Percentiles rank a stretch among this genome's conserved stretches.
These are phyloP conservation scores for Leccinum fibrillosum DNA, from an alignment of 768 basidiomycete species.

Conservation along the genomic window DNA sequence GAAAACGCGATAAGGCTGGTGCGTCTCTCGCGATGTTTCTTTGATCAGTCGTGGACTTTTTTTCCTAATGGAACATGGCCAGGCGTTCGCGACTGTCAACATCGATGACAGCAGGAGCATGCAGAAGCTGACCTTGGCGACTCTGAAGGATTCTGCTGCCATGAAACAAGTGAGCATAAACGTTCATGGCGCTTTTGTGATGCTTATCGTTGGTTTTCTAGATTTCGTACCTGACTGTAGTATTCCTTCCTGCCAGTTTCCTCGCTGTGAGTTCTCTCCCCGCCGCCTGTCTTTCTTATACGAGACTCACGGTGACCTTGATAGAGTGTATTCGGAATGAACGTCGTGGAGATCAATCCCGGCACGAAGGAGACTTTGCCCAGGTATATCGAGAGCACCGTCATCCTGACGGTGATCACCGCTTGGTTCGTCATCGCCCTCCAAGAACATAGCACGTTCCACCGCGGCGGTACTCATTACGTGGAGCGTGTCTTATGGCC, in stretches of 20 bases:
- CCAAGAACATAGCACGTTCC: slow-evolving; percentile 33
- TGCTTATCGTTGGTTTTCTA: slow-evolving; percentile 20
- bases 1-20: slow-evolving; percentile 34
- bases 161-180: slow-evolving; percentile 30
- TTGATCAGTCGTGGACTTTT: not conserved
- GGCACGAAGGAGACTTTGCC: slow-evolving; percentile 30
- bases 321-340: slow-evolving; percentile 34
- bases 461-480: slow-evolving; percentile 2
- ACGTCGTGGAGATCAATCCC: slow-evolving; percentile 30
- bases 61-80: not conserved
- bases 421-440: slow-evolving; percentile 57
- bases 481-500: slow-evolving; percentile 23
- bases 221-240: slow-evolving; percentile 58
- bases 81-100: slow-evolving; percentile 62
- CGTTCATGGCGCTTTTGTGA: too few species aligned
- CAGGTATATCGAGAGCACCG: slow-evolving; percentile 40
- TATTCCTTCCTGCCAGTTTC: slow-evolving; percentile 58
- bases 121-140: slow-evolving; percentile 47
- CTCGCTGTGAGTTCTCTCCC: slow-evolving; percentile 23
- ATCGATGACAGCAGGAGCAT: slow-evolving; percentile 55
- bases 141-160: slow-evolving; percentile 40
- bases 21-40: not conserved
- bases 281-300: not conserved
- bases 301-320: slow-evolving; percentile 1
- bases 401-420: slow-evolving; percentile 49